Base-by-base conservation (phyloP, 208 protist genomes). In the Trypanosoma boissoni region DNA sequence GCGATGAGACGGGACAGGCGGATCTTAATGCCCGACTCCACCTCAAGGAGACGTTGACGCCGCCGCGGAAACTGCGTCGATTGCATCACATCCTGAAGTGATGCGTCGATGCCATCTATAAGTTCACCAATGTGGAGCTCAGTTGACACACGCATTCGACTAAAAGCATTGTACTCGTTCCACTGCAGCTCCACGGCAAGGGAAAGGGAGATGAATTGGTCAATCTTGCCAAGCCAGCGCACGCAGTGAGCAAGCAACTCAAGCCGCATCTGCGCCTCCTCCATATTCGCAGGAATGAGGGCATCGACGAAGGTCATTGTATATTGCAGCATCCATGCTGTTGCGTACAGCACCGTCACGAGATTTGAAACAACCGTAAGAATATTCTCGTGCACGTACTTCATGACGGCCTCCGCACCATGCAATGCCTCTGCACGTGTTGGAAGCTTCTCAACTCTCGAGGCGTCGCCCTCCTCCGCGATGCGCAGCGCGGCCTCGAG, bases 241-340 rank as follows among this genome's bases (percentile, higher is more conserved):
- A 91, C 81, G 44, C 88, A 92, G 29, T 67, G 72, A 16, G 81
- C 74, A n/a, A 91, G 80, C 20, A 95, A 58, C 31, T 74, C 57
- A 4, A 89, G 39, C 6, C 83, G 74, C 31, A 80, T n/a, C 20
- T 75, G 20, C 12, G 85, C 82, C 67, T 95, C 88, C 34, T 79
- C 76, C 34, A 55, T 49, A 48, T 67, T 72, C 20, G 44, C 31
- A 2, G 81, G 65, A 9, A 45, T 8, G 1, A 86, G 49, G 18
- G 83, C 80, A 20, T 79, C 74, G 10, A 95, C 61, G 53, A 89
- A 95, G 21, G 67, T 71, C 57, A 92, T 76, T 23, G 86, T 92
- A 74, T 92, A 95, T 60, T 88, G 83, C 41, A 91, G 32, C 61
- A 92, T 83, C 88, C 88, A 95, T 56, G 88, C 79, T 28, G 76